A percentile compares a stretch with the other conserved stretches of the same genome.
Conservation (phyloP, 495 filamentous ascomycete species). For the Sphaerosporella brunnea region DNA sequence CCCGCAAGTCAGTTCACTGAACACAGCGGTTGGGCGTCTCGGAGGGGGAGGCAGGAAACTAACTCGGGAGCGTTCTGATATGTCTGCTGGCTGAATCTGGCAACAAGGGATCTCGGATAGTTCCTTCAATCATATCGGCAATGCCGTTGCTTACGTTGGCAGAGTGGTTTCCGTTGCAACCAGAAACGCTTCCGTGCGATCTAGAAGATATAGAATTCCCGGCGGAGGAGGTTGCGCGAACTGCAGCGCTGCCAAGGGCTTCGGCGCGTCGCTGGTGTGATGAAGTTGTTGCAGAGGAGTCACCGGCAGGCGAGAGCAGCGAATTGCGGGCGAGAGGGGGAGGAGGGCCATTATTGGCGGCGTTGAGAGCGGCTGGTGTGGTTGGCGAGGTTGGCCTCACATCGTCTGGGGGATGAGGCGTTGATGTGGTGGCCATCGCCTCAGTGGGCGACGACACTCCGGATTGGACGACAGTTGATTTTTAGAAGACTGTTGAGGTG, state of each 20-base stretch:
- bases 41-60: constrained; percentile 17
- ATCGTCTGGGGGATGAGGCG: background rate
- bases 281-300: constrained; percentile 14
- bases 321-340: background rate
- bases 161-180: constrained; percentile 15
- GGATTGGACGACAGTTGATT: background rate
- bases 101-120: too few relatives aligned
- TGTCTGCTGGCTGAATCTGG: constrained; percentile 6
- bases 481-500: too few relatives aligned
- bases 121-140: constrained; percentile 18
- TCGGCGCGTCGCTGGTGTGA: constrained; percentile 17
- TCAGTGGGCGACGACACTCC: background rate
- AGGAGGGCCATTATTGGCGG: background rate
- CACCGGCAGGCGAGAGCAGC: too few relatives aligned
- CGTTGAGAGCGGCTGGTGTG: background rate
- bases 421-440: background rate
- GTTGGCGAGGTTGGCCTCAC: background rate
- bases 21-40: background rate
- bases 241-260: constrained; percentile 15
- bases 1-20: constrained; percentile 2
- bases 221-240: constrained; percentile 20
- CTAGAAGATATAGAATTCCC: constrained; percentile 23
- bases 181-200: too few relatives aligned
- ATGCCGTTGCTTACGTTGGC: constrained; percentile 14
- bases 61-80: constrained; percentile 26